These are phyloP conservation scores for Solanum ossicruentum DNA, from an alignment of 257 asterid species.

Conservation along the genomic window DNA sequence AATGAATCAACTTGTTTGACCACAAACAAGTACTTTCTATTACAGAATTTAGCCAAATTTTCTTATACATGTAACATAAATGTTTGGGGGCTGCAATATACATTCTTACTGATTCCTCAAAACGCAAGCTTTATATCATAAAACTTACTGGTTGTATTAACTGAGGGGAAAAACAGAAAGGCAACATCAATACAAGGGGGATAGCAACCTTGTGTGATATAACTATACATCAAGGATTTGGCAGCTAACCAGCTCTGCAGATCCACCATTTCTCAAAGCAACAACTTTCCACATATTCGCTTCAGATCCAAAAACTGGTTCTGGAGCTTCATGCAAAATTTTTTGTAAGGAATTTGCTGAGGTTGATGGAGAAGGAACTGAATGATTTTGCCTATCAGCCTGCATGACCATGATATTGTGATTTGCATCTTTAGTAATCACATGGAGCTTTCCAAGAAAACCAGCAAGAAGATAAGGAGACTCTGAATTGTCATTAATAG, in stretches of 20 bases:
- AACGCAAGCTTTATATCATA: neutral
- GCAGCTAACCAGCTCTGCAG: constrained; percentile 79
- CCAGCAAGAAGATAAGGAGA: constrained; percentile 77
- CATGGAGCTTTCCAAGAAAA: constrained; percentile 68
- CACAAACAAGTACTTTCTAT: neutral
- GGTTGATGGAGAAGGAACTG: constrained; percentile 24
- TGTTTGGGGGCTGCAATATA: neutral
- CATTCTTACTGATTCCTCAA: neutral
- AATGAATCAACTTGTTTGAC: neutral
- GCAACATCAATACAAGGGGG: neutral
- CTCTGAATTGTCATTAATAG: constrained; percentile 56
- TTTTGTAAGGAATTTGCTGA: constrained; percentile 23
- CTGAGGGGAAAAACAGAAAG: neutral
- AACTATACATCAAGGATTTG: constrained; percentile 56
- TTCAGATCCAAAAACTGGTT: constrained; percentile 21
- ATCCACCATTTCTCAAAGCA: constrained; percentile 39
- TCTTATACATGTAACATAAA: neutral
- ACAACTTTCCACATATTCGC: constrained; percentile 52
- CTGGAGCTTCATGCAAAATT: constrained; percentile 28
- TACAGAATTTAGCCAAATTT: neutral
- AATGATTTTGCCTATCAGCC: constrained; percentile 38
- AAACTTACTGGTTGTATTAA: neutral
- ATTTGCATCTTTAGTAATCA: constrained; percentile 60
- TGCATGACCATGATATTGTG: constrained; percentile 50
- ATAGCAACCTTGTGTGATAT: neutral